A percentile compares a stretch with the other conserved stretches of the same genome.
Conservation (phyloP, 2,329 filamentous ascomycete species). For the Aspergillus proliferans region DNA sequence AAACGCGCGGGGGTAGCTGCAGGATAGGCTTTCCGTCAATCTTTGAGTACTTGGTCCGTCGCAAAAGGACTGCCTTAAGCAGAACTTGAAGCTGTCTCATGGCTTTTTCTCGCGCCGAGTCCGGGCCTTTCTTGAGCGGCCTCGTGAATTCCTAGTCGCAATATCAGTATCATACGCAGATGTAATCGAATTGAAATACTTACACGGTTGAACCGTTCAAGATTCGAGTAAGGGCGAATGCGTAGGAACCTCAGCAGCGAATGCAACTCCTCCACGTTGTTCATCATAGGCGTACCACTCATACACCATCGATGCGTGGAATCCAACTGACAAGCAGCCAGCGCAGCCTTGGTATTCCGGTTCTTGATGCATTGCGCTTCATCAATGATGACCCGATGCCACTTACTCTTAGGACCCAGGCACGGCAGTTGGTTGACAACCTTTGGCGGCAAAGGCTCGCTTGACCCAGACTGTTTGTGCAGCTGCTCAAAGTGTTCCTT, state of each 20-base stretch:
- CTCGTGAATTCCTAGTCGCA: slow-evolving; percentile 44
- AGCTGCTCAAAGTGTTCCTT: slow-evolving; percentile 48
- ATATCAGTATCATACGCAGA: neutral
- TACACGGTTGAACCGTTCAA: slow-evolving; percentile 55
- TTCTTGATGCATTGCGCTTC: slow-evolving; percentile 82
- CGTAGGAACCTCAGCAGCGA: slow-evolving; percentile 70
- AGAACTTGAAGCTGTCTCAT: slow-evolving; percentile 69
- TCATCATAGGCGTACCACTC: slow-evolving; percentile 86
- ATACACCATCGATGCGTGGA: slow-evolving; percentile 65
- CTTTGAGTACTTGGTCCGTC: slow-evolving; percentile 71
- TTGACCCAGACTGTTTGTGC: slow-evolving; percentile 40
- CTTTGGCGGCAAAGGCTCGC: slow-evolving; percentile 5
- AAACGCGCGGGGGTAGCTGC: slow-evolving; percentile 59
- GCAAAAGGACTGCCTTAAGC: slow-evolving; percentile 72
- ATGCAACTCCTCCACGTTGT: slow-evolving; percentile 69
- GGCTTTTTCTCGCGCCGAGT: slow-evolving; percentile 38
- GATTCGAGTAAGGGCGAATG: slow-evolving; percentile 67
- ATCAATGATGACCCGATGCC: slow-evolving; percentile 68
- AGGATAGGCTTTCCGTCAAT: slow-evolving; percentile 76
- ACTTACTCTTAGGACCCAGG: slow-evolving; percentile 54
- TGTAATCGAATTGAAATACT: slow-evolving; percentile 12
- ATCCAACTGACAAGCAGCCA: slow-evolving; percentile 54
- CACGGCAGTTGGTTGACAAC: slow-evolving; percentile 46
- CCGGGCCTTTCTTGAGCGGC: slow-evolving; percentile 42
- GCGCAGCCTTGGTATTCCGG: slow-evolving; percentile 54